A percentile compares a stretch with the other conserved stretches of the same genome.
phyloP scores from a whole-genome alignment of 1,284 basidiomycete genomes.

The Heliocybe sulcata region DNA sequence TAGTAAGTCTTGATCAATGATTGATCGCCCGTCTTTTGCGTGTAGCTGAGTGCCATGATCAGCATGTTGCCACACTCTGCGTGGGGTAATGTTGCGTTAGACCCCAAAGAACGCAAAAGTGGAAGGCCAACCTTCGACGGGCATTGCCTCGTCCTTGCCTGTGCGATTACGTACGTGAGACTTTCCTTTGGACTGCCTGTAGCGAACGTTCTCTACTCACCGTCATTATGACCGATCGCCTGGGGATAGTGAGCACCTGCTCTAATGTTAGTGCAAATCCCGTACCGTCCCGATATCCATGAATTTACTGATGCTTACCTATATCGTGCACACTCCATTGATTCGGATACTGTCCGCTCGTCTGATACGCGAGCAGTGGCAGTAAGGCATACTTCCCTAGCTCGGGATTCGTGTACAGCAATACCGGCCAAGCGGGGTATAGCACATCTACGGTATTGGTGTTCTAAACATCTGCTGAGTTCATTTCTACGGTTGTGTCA shows the following conservation, averaged over 20 bases:
- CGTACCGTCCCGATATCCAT: too few relatives aligned
- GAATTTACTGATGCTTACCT: conserved; percentile 29
- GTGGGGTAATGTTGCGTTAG: too few relatives aligned
- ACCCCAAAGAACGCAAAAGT: not conserved
- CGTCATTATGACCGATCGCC: conserved; percentile 54
- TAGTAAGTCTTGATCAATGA: conserved; percentile 45
- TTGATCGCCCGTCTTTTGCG: conserved; percentile 49
- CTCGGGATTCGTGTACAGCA: conserved; percentile 54
- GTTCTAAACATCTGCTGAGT: too few relatives aligned
- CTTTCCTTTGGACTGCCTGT: too few relatives aligned
- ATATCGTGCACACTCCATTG: conserved; percentile 60
- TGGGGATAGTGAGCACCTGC: conserved; percentile 30
- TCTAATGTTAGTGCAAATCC: conserved; percentile 15
- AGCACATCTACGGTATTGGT: conserved; percentile 70
- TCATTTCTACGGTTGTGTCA: too few relatives aligned
- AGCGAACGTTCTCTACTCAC: too few relatives aligned
- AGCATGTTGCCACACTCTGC: conserved; percentile 71
- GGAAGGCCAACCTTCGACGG: conserved; percentile 51
- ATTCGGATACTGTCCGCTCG: conserved; percentile 57
- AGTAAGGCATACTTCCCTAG: conserved; percentile 56
- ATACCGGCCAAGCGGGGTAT: conserved; percentile 59
- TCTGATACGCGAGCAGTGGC: conserved; percentile 58
- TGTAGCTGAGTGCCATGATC: conserved; percentile 67
- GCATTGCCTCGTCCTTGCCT: conserved; percentile 52
- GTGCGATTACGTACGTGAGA: not conserved